Evolutionary conservation across 73 alveolate species (phyloP).

Genomic region (Blepharisma stoltei): DNA sequence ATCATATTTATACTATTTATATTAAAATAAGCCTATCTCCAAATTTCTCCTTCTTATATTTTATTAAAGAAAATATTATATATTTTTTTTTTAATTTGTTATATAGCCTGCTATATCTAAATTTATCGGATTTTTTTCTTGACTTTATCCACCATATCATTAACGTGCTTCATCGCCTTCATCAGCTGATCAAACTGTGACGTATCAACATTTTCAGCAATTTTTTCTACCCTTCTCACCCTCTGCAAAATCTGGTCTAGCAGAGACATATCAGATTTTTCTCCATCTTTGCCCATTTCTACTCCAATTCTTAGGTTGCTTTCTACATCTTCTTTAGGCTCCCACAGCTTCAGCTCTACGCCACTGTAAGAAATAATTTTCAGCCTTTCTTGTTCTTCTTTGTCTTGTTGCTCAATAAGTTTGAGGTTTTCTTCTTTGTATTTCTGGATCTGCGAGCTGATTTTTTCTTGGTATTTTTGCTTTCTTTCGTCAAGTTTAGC

Average conservation of each 20-base stretch:
- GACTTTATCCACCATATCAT: constrained; percentile 10
- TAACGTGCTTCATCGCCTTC: background rate
- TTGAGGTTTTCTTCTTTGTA: constrained; percentile 1
- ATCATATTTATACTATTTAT: no score
- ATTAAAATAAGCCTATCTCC: no score
- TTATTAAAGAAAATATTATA: no score
- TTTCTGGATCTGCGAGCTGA: background rate
- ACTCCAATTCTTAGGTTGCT: background rate
- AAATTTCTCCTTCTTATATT: no score
- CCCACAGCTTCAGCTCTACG: background rate
- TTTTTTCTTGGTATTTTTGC: constrained; percentile 15
- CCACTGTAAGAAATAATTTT: constrained; percentile 1
- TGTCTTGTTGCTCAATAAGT: constrained; percentile 7
- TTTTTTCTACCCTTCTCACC: constrained; percentile 26
- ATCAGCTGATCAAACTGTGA: background rate
- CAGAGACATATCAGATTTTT: background rate
- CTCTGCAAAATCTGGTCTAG: background rate
- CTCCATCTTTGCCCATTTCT: no score
- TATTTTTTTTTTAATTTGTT: no score
- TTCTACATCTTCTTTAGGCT: background rate
- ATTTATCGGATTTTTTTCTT: background rate
- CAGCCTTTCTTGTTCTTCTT: background rate
- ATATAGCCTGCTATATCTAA: no score
- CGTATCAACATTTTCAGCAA: constrained; percentile 23
- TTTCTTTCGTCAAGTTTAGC: constrained; percentile 7